Conservation (phyloP, 139 green algal genomes). For the Microglena sp. region DNA sequence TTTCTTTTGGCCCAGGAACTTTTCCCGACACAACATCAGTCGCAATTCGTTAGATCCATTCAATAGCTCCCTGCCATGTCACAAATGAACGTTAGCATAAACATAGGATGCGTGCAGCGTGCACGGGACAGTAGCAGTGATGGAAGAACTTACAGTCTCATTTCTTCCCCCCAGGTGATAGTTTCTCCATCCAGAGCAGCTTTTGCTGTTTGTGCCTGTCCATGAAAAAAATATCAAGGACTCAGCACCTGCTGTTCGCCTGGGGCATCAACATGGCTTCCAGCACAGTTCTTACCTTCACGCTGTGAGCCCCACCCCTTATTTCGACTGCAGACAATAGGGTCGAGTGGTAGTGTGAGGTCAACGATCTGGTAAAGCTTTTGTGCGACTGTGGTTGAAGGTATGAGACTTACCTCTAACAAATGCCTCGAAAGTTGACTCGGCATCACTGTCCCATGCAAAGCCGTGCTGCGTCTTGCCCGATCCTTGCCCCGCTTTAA, state of each 20-base stretch:
- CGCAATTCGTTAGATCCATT: slow-evolving; percentile 72
- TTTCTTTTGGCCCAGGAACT: slow-evolving; percentile 34
- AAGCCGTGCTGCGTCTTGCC: slow-evolving; percentile 51
- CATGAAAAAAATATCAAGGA: not conserved
- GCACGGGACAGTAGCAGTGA: not conserved
- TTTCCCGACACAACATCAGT: slow-evolving; percentile 78
- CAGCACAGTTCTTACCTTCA: slow-evolving; percentile 43
- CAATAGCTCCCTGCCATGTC: slow-evolving; percentile 56
- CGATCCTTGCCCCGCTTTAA: slow-evolving; percentile 49
- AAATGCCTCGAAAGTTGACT: slow-evolving; percentile 38
- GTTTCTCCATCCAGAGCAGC: slow-evolving; percentile 26
- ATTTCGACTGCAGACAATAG: slow-evolving; percentile 82
- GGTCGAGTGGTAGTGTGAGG: not conserved
- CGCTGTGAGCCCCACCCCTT: slow-evolving; percentile 46
- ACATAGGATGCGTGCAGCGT: not conserved
- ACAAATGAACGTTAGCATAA: not conserved
- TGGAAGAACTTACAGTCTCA: slow-evolving; percentile 47
- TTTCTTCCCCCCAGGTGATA: slow-evolving; percentile 55
- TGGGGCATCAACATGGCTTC: not conserved
- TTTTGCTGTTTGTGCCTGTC: slow-evolving; percentile 42
- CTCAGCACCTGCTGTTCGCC: not conserved
- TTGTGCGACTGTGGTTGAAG: not conserved
- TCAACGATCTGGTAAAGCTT: not conserved
- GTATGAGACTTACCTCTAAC: slow-evolving; percentile 44
- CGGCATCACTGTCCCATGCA: slow-evolving; percentile 48